Conservation (phyloP, 1,139 yeast species). For the Hansenula anomala region DNA sequence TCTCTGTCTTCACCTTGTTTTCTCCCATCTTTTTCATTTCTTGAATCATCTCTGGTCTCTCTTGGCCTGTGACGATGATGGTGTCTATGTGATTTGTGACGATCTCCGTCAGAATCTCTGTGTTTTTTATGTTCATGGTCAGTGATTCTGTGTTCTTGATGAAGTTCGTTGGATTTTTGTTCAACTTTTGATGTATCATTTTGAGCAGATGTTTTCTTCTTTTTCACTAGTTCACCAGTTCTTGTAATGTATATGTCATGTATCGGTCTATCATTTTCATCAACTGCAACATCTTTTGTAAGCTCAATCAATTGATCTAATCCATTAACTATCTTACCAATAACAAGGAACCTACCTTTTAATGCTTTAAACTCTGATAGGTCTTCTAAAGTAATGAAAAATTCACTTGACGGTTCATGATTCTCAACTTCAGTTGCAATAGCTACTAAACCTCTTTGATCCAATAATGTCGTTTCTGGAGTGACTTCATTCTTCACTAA, state of each 20-base stretch:
- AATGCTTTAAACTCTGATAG: background rate
- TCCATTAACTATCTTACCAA: background rate
- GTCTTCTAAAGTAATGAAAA: conserved; percentile 3
- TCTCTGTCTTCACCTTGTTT: background rate
- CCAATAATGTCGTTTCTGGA: background rate
- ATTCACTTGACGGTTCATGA: background rate
- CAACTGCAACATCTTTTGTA: background rate
- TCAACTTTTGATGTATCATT: no score
- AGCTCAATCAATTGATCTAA: background rate
- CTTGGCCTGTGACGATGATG: background rate
- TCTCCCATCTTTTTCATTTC: no score
- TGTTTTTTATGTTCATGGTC: no score
- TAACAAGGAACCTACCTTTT: conserved; percentile 2
- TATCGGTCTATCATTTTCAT: background rate
- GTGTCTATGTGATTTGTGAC: background rate
- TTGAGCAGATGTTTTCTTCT: background rate
- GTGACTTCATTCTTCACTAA: background rate
- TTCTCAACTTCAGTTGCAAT: background rate
- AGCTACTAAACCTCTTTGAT: background rate
- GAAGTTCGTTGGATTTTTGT: no score
- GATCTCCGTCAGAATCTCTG: background rate
- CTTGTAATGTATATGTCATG: background rate
- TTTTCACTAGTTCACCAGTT: conserved; percentile 2
- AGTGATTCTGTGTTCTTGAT: no score
- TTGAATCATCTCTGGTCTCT: background rate